Base-by-base conservation (phyloP, 1,139 yeast genomes). In the Hyphopichia buzzinii region DNA sequence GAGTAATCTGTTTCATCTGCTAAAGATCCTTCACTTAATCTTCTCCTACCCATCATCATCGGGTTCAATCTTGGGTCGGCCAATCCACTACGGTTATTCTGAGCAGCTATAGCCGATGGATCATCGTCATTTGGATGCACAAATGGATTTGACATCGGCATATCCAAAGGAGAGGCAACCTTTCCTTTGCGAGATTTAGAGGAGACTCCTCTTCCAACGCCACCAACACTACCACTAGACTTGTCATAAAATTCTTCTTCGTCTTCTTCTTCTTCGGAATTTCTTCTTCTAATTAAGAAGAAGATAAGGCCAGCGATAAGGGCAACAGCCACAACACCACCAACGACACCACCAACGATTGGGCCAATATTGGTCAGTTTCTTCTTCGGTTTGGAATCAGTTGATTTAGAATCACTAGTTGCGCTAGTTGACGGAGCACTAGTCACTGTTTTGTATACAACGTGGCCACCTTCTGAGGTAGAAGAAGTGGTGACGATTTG, bases 1-100 rank as follows among this genome's bases (percentile, higher is more conserved):
- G 84, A 74, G 59, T 84, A 84, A 55, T 84, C 92, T 10, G 85
- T 76, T 45, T 84, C 89, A 55, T 84, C 94, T 11, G 88, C 90
- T 43, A 84, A 67, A 17, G 85, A 76, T 11, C 89, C 90, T 52
- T 83, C 89, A 40, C 84, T 75, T 39, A 84, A 64, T 44, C 94
- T 70, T 43, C 88, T 75, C 55, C 86, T 79, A 17, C 87, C 88
- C 59, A 84, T 67, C 81, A 83, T 77, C 32, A 77, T 69, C 2
- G 87, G 85, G 52, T 81, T 79, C 43, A 81, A 62, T 41, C 87
- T 67, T 32, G 83, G 86, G 57, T 72, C 78, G 4, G 58, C 59
- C 36, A 66, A 53, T 19, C 55, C 66, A 12, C 43, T 41, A 13
- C 43, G 39, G 27, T 38, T 39, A 29, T 39, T 35, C 13, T 59